Evolutionary conservation across 208 protist genomes (phyloP).

Genomic region (Wallacemonas sp.): DNA sequence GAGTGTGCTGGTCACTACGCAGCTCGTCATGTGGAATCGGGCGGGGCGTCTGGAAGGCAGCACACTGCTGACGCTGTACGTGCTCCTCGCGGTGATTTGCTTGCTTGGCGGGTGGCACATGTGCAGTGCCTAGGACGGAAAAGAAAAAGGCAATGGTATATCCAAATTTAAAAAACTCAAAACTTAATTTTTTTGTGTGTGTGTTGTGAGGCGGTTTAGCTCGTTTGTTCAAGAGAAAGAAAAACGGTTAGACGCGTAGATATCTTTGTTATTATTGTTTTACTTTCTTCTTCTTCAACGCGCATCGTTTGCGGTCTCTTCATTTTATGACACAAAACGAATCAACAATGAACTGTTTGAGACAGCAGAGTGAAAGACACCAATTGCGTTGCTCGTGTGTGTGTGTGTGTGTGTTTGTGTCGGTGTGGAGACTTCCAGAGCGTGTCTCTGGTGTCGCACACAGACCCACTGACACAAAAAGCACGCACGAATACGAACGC

Average conservation of each 20-base stretch:
- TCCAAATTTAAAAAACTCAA: too few species aligned
- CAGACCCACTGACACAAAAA: too few species aligned
- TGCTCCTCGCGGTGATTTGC: constrained; percentile 40
- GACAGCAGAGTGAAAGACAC: background rate
- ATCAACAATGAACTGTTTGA: too few species aligned
- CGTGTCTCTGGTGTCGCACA: too few species aligned
- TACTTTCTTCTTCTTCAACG: background rate
- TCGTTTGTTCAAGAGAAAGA: background rate
- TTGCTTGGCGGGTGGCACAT: constrained; percentile 43
- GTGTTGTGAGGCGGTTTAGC: constrained; percentile 6
- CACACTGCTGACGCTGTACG: constrained; percentile 65
- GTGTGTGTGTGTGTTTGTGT: background rate
- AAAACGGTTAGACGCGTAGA: too few species aligned
- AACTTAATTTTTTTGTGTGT: background rate
- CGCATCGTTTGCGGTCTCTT: background rate
- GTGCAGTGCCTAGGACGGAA: constrained; percentile 15
- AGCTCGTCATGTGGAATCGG: constrained; percentile 43
- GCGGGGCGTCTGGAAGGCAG: constrained; percentile 68
- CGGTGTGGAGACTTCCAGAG: background rate
- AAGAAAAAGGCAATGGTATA: background rate
- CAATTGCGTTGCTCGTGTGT: background rate
- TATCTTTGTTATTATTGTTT: too few species aligned
- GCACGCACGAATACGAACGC: too few species aligned
- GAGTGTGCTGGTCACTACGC: constrained; percentile 54
- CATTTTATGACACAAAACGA: too few species aligned